Conservation (phyloP, 2,329 filamentous ascomycete genomes). For the Sporothrix euskadiensis region DNA sequence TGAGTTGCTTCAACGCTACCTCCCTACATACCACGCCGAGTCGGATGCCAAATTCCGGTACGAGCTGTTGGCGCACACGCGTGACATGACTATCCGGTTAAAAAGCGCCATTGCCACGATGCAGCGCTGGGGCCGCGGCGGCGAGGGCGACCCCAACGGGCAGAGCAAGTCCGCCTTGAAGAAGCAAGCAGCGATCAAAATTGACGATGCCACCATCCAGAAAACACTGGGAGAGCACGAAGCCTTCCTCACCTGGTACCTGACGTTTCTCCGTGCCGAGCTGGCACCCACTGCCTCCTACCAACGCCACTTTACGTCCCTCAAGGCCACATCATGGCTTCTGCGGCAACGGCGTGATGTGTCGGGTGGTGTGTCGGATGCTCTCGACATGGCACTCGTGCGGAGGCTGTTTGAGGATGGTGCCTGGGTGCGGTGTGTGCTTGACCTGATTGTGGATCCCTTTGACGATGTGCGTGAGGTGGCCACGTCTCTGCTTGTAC, state of each 20-base stretch:
- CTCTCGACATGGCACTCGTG: conserved; percentile 35
- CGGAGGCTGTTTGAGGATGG: conserved; percentile 43
- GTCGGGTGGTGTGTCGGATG: conserved; percentile 36
- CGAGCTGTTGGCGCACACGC: conserved; percentile 72
- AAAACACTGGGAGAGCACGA: conserved; percentile 52
- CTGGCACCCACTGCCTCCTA: conserved; percentile 82
- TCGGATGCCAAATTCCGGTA: conserved; percentile 84
- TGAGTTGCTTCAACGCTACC: conserved; percentile 60
- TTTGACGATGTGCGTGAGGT: conserved; percentile 84
- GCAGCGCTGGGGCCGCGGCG: conserved; percentile 47
- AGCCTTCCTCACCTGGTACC: conserved; percentile 72
- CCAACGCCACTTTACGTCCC: conserved; percentile 78
- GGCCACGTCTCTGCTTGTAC: conserved; percentile 53
- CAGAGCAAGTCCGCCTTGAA: conserved; percentile 31
- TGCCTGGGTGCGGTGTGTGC: conserved; percentile 62
- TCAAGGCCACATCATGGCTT: conserved; percentile 70
- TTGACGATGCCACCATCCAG: conserved; percentile 22
- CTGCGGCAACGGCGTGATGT: conserved; percentile 67
- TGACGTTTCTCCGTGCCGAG: conserved; percentile 70
- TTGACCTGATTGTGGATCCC: conserved; percentile 82
- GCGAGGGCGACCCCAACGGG: conserved; percentile 35
- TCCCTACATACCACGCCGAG: conserved; percentile 76
- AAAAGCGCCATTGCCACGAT: conserved; percentile 64
- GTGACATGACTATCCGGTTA: conserved; percentile 75
- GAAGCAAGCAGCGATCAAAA: background rate